These are phyloP conservation scores for Xylariomycetidae sp. DNA, from an alignment of 2,329 filamentous ascomycete species.

Conservation along the genomic window DNA sequence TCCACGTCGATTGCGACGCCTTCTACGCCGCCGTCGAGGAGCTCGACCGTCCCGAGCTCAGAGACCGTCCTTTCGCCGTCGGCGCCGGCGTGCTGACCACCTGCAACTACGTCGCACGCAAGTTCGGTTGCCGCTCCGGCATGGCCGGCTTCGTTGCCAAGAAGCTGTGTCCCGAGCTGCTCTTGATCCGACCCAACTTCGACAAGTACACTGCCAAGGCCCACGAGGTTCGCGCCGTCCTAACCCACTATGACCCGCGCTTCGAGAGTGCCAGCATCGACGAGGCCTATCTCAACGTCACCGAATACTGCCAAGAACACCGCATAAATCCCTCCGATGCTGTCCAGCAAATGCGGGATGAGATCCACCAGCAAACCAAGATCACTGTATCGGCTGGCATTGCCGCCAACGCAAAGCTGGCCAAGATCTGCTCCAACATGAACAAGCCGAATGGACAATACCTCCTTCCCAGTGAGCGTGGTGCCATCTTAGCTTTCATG, in stretches of 20 bases:
- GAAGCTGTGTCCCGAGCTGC: slow-evolving; percentile 82
- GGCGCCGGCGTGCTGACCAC: slow-evolving; percentile 62
- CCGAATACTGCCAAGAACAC: slow-evolving; percentile 70
- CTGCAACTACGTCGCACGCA: slow-evolving; percentile 82
- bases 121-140: slow-evolving; percentile 84
- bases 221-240: slow-evolving; percentile 73
- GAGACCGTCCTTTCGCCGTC: slow-evolving; percentile 83
- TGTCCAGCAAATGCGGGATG: slow-evolving; percentile 69
- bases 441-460: slow-evolving; percentile 98
- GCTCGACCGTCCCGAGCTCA: slow-evolving; percentile 75
- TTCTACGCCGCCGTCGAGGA: slow-evolving; percentile 96
- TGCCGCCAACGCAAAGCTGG: slow-evolving; percentile 84
- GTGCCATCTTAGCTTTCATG: slow-evolving; percentile 81
- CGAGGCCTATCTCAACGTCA: slow-evolving; percentile 94
- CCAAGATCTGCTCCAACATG: slow-evolving; percentile 91
- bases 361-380: slow-evolving; percentile 69
- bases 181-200: slow-evolving; percentile 80
- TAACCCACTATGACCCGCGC: slow-evolving; percentile 80
- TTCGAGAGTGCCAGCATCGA: slow-evolving; percentile 95
- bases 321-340: slow-evolving; percentile 63
- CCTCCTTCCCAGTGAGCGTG: slow-evolving; percentile 63
- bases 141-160: slow-evolving; percentile 96
- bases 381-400: slow-evolving; percentile 94
- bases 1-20: slow-evolving; percentile 95
- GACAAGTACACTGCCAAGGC: slow-evolving; percentile 89